Evolutionary conservation across 2,329 filamentous ascomycete species (phyloP).

Genomic region (Trichoderma cornu-damae): DNA sequence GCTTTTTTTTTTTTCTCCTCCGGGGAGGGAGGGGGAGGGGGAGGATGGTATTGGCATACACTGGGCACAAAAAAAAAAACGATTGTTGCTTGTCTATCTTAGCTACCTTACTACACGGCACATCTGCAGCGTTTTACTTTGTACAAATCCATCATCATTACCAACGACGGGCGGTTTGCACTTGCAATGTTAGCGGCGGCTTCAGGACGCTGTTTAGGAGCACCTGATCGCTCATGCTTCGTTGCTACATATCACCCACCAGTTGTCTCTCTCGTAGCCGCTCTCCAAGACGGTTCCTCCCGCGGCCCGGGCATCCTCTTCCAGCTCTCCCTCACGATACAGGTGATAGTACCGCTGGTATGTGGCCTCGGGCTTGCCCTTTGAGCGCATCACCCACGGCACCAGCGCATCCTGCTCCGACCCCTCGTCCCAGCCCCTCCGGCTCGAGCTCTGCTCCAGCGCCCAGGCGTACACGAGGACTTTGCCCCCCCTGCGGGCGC

Average conservation of each 20-base stretch:
- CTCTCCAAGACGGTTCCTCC: conserved; percentile 71
- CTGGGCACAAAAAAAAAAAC: background rate
- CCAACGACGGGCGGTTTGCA: background rate
- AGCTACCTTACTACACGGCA: conserved; percentile 6
- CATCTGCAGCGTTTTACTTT: conserved; percentile 16
- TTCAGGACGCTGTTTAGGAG: background rate
- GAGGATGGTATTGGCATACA: background rate
- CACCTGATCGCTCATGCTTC: background rate
- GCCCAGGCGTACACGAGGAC: conserved; percentile 92
- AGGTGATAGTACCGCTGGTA: conserved; percentile 94
- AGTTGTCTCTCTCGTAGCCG: conserved; percentile 96
- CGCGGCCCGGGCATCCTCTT: conserved; percentile 67
- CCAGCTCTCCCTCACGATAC: conserved; percentile 80
- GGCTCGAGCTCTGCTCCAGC: conserved; percentile 80
- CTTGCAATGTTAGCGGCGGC: background rate
- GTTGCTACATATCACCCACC: conserved; percentile 72
- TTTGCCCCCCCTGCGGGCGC: conserved; percentile 58
- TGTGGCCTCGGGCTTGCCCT: conserved; percentile 44
- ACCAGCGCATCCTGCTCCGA: conserved; percentile 89
- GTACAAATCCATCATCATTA: background rate
- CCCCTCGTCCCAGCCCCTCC: conserved; percentile 81
- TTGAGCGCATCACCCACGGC: conserved; percentile 71
- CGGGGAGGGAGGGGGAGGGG: too few species aligned
- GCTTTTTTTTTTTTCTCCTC: too few species aligned
- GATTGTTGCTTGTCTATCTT: background rate